Conservation (phyloP, 1,284 basidiomycete species). For the Pseudozyma thailandica region DNA sequence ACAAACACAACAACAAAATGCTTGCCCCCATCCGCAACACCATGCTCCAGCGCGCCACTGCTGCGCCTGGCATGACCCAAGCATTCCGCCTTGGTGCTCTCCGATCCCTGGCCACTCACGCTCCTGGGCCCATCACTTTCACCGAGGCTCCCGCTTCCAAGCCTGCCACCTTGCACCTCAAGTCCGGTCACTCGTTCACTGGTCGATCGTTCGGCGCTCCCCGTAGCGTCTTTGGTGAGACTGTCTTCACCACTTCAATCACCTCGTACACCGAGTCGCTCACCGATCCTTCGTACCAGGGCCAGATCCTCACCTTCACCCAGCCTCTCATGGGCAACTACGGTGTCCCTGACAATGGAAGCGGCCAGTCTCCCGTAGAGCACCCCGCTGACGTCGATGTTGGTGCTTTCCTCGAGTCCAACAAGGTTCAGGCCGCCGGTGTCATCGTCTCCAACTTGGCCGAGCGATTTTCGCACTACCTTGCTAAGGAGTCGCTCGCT, state of each 20-base stretch:
- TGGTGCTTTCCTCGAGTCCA: conserved; percentile 78
- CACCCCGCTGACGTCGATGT: conserved; percentile 73
- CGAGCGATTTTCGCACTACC: conserved; percentile 92
- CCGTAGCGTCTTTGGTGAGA: conserved; percentile 91
- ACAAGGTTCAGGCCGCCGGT: conserved; percentile 88
- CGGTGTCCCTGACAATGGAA: conserved; percentile 84
- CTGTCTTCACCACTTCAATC: conserved; percentile 98
- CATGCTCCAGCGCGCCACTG: conserved; percentile 38
- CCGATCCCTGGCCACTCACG: conserved; percentile 37
- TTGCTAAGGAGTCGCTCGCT: conserved; percentile 89
- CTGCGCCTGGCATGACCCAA: conserved; percentile 11
- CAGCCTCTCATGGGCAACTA: conserved; percentile 99
- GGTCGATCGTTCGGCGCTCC: conserved; percentile 91
- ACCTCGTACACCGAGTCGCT: conserved; percentile 99
- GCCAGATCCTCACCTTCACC: conserved; percentile 97
- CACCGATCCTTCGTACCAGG: conserved; percentile 98
- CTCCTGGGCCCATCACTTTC: conserved; percentile 50
- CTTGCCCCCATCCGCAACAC: conserved; percentile 41
- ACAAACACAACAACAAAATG: conserved; percentile 11
- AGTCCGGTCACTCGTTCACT: conserved; percentile 89
- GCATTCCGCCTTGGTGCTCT: conserved; percentile 12
- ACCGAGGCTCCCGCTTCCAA: conserved; percentile 60
- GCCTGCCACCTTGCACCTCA: conserved; percentile 90
- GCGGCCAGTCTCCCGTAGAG: conserved; percentile 66
- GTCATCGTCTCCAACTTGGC: conserved; percentile 95